phyloP scores from a whole-genome alignment of 495 filamentous ascomycete genomes.

The Neurospora sp. region DNA sequence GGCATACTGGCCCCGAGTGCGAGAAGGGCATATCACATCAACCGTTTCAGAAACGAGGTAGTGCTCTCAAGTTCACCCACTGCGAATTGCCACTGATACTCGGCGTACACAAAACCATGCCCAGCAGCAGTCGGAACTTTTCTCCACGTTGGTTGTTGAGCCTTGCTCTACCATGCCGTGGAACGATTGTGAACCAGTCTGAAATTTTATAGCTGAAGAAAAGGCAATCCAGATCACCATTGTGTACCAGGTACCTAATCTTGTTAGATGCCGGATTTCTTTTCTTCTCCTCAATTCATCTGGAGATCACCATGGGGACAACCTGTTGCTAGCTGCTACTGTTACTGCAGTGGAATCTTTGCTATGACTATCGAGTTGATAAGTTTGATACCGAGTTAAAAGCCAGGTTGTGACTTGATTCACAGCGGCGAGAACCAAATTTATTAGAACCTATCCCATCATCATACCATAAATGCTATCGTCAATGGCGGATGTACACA shows the following conservation, averaged over 20 bases:
- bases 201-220: not conserved
- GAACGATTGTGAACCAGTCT: not conserved
- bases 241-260: not conserved
- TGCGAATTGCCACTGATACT: not conserved
- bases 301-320: not conserved
- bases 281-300: not conserved
- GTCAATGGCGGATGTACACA: not conserved
- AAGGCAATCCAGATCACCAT: not conserved
- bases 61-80: not conserved
- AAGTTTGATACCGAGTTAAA: not conserved
- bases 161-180: not conserved
- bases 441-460: not conserved
- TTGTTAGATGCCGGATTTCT: not conserved
- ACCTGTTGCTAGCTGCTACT: not conserved
- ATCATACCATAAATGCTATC: not conserved
- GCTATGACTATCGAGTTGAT: not conserved
- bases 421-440: not conserved
- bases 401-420: not conserved
- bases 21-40: not conserved
- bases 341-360: not conserved
- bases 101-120: not conserved
- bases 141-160: not conserved
- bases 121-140: not conserved
- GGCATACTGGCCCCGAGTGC: not conserved
- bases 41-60: not conserved